Base-by-base conservation (phyloP, 1,284 basidiomycete genomes). In the Trametes sp. region DNA sequence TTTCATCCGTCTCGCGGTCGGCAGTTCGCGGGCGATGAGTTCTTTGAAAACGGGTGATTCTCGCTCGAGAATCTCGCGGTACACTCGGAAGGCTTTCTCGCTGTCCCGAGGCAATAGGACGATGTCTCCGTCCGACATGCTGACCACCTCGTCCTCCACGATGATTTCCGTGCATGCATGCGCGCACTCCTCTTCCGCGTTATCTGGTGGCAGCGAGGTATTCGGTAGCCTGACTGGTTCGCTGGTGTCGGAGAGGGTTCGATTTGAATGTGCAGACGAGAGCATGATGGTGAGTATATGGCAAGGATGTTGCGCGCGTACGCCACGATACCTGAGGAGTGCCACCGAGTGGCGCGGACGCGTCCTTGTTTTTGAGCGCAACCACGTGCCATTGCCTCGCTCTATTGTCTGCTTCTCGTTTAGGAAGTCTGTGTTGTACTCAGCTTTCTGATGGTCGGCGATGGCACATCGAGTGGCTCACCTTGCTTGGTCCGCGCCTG, bases 101-200 rank as follows among this genome's bases (percentile, higher is more conserved):
- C 42, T 50, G 23, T 59, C 57, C 54, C 59, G 33, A 42, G 42
- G 21, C n/a, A 33, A 11, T 11, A 68, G 50, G 16, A 68, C 60
- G 19, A 68, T 38, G 42, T 64, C 63, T 6, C 66, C 66, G 44
- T 68, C 66, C 11, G 26, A 35, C 16, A 63, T 46, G 61, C 65
- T 63, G 11, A 66, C 29, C 2, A 42, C 23, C 6, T 41, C 38
- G 35, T 66, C 65, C n/a, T 62, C 1, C 46, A 16, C 28, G 21
- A 48, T 45, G 21, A 24, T 7, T 10, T 23, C 21, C 8, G 23
- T 21, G 42, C 4, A 45, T 21, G 21, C 42, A 45, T 45, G 42
- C 1, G 21, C 14, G 23, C 21, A 24, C 8, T 45, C 7, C 21
- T 42, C 41, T 8, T 42, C 41, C 21, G 41, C n/a, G n/a, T n/a